Evolutionary conservation across 1,284 basidiomycete species (phyloP).

Genomic region (Rhodotorula sp.): DNA sequence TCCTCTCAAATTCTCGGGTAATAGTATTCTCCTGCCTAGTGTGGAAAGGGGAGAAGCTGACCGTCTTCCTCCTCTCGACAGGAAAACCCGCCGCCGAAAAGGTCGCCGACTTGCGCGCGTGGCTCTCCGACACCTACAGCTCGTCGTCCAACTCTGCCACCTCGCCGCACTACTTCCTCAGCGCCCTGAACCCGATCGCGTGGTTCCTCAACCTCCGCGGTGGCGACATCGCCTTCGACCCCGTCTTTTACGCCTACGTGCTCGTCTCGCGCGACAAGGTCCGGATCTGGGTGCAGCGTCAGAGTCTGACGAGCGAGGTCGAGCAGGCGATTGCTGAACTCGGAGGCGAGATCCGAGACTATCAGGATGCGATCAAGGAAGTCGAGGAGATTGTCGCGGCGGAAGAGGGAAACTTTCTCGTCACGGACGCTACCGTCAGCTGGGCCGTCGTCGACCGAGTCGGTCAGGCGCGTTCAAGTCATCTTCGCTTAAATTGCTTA

Average conservation of each 20-base stretch:
- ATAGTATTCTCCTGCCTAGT: background rate
- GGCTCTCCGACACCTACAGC: constrained; percentile 61
- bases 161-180: constrained; percentile 51
- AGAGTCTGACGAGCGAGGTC: constrained; percentile 61
- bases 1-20: constrained; percentile 64
- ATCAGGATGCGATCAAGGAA: constrained; percentile 61
- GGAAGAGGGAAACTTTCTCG: constrained; percentile 6
- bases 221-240: constrained; percentile 79
- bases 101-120: constrained; percentile 63
- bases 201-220: constrained; percentile 83
- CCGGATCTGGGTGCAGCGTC: constrained; percentile 55
- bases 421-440: constrained; percentile 18
- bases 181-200: constrained; percentile 57
- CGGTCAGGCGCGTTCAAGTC: constrained; percentile 50
- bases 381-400: constrained; percentile 7
- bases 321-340: constrained; percentile 59
- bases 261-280: constrained; percentile 56
- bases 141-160: constrained; percentile 46
- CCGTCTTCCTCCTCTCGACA: background rate
- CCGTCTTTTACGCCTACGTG: constrained; percentile 81
- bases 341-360: constrained; percentile 67
- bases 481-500: too few species aligned
- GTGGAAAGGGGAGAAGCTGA: background rate
- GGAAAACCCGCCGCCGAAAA: constrained; percentile 67
- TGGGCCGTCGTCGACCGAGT: constrained; percentile 74